Percentiles rank a stretch among this genome's conserved stretches.
Conservation (phyloP, 805 yeast genomes). For the Cyberlindnera mrakii region DNA sequence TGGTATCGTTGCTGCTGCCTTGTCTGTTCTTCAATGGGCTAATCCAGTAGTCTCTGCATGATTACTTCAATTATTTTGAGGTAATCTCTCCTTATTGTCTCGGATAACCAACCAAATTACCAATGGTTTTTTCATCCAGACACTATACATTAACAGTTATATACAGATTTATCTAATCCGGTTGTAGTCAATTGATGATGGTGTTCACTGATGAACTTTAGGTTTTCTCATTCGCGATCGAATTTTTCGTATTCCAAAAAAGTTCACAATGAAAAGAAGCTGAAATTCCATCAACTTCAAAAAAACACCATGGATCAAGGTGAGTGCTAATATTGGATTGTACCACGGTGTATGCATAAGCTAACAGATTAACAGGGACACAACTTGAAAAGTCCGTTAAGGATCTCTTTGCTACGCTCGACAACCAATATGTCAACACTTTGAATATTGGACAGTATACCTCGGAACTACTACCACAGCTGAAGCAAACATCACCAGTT, state of each 20-base stretch:
- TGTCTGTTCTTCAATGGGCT: slow-evolving; percentile 41
- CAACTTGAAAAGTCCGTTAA: slow-evolving; percentile 18
- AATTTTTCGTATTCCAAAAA: too few species aligned
- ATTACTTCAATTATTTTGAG: too few species aligned
- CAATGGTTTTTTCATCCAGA: too few species aligned
- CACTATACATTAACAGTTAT: too few species aligned
- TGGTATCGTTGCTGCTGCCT: slow-evolving; percentile 59
- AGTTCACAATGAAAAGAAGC: too few species aligned
- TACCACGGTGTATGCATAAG: not conserved
- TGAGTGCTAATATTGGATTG: not conserved
- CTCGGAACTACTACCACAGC: slow-evolving; percentile 34
- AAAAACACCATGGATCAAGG: not conserved
- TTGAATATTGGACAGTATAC: slow-evolving; percentile 16
- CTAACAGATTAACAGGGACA: slow-evolving; percentile 1
- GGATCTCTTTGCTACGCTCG: slow-evolving; percentile 21
- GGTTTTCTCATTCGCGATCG: too few species aligned
- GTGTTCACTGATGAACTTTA: too few species aligned
- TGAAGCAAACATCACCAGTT: slow-evolving; percentile 46
- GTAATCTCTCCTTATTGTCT: too few species aligned
- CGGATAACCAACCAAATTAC: too few species aligned
- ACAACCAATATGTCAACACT: slow-evolving; percentile 14
- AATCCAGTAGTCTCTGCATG: not conserved
- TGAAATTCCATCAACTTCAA: too few species aligned
- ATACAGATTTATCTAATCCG: too few species aligned
- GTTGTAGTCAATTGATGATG: too few species aligned